phyloP scores from a whole-genome alignment of 2,329 filamentous ascomycete genomes.

The Trichoderma brevicompactum region DNA sequence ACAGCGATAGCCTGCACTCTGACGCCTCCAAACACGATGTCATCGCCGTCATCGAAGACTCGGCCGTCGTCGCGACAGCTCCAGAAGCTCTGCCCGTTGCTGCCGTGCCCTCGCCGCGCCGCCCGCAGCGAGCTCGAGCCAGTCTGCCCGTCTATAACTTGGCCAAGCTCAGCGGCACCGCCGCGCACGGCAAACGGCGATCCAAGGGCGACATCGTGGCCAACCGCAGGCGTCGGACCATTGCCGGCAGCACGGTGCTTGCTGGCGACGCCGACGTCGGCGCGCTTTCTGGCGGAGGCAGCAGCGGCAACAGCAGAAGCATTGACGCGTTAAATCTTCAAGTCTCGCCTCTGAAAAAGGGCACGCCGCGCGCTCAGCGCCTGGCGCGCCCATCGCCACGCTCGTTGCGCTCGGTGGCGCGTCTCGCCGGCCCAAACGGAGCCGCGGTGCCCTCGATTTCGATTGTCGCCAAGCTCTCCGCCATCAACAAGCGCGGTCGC shows the following conservation, averaged over 20 bases:
- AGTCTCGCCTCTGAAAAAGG: conserved; percentile 48
- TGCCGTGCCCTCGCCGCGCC: conserved; percentile 42
- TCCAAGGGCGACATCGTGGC: conserved; percentile 55
- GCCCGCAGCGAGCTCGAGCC: conserved; percentile 60
- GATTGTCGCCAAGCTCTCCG: conserved; percentile 54
- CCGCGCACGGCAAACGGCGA: conserved; percentile 61
- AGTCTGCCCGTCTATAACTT: conserved; percentile 69
- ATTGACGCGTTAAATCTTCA: conserved; percentile 54
- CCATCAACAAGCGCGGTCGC: conserved; percentile 64
- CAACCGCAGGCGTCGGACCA: conserved; percentile 52
- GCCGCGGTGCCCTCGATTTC: conserved; percentile 43
- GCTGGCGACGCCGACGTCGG: conserved; percentile 35
- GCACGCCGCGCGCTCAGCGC: conserved; percentile 42
- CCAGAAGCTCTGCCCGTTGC: conserved; percentile 3
- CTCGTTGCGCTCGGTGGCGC: conserved; percentile 50
- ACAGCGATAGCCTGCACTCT: conserved; percentile 62
- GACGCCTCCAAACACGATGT: conserved; percentile 47
- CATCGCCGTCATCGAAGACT: conserved; percentile 40
- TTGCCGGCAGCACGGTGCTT: conserved; percentile 48
- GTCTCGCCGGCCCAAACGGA: conserved; percentile 44
- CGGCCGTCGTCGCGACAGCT: conserved; percentile 30
- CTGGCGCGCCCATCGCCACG: conserved; percentile 41
- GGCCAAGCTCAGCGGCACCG: conserved; percentile 64
- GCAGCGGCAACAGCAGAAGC: conserved; percentile 31
- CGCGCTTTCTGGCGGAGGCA: conserved; percentile 21